A percentile compares a stretch with the other conserved stretches of the same genome.
Evolutionary conservation across 352 stramenopile species (phyloP).

Genomic region (Phytophthora foliorum): DNA sequence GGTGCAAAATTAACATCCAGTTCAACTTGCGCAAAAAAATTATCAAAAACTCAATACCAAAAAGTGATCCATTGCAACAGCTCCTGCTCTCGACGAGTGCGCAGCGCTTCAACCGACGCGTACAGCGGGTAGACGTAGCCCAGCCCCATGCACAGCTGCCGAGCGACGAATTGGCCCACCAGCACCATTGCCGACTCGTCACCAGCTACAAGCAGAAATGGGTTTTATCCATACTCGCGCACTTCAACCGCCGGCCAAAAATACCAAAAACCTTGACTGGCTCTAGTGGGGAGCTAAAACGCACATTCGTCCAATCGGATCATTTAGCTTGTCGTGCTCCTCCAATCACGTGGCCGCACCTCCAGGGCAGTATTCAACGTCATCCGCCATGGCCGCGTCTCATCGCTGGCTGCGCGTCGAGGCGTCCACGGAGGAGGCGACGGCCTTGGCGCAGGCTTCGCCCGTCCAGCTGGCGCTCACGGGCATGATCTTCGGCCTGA

Average conservation of each 20-base stretch:
- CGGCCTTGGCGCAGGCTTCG: constrained; percentile 50
- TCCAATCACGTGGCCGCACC: neutral
- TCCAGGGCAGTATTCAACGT: neutral
- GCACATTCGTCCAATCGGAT: neutral
- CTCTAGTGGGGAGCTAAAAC: neutral
- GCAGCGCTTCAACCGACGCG: constrained; percentile 60
- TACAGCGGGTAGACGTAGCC: constrained; percentile 76
- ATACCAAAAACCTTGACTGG: constrained; percentile 1
- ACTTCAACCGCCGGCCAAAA: constrained; percentile 4
- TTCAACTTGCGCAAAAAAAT: too few species aligned
- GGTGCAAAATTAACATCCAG: too few species aligned
- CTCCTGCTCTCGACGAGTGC: constrained; percentile 53
- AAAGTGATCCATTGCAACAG: constrained; percentile 74
- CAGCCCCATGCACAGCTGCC: constrained; percentile 64
- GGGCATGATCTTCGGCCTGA: constrained; percentile 68
- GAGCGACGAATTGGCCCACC: constrained; percentile 54
- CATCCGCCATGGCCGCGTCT: constrained; percentile 17
- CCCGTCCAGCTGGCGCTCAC: constrained; percentile 50
- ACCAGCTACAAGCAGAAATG: neutral
- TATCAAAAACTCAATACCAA: constrained; percentile 39
- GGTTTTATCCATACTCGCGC: too few species aligned
- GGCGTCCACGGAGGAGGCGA: constrained; percentile 34
- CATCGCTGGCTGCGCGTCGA: constrained; percentile 50
- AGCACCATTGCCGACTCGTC: constrained; percentile 48
- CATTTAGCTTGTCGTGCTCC: neutral